These are phyloP conservation scores for Plenodomus lindquistii DNA, from an alignment of 2,329 filamentous ascomycete genomes.

Conservation along the genomic window DNA sequence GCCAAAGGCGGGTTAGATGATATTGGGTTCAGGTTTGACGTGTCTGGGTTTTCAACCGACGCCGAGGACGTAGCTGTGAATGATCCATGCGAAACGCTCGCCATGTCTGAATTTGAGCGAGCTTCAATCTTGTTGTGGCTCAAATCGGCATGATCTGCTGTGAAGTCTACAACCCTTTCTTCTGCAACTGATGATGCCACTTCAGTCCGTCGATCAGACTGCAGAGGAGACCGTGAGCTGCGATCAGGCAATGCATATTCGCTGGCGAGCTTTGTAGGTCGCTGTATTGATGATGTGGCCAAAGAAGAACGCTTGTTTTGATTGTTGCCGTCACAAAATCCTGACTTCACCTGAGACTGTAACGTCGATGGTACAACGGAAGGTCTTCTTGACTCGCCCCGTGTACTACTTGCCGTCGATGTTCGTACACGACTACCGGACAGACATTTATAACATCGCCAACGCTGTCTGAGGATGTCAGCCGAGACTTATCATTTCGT, in stretches of 20 bases:
- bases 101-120: neutral
- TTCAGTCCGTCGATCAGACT: neutral
- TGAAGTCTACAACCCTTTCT: too few relatives aligned
- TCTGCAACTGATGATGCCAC: neutral
- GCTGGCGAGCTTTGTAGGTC: neutral
- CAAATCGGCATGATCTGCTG: neutral
- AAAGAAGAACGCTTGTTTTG: too few relatives aligned
- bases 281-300: too few relatives aligned
- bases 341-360: slow-evolving; percentile 4
- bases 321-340: too few relatives aligned
- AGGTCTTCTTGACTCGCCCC: neutral
- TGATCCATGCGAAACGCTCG: neutral
- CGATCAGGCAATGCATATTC: neutral
- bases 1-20: neutral
- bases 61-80: neutral
- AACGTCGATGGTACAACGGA: neutral
- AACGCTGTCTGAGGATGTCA: slow-evolving; percentile 12
- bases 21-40: neutral
- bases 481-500: neutral
- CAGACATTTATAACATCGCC: slow-evolving; percentile 20
- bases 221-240: neutral
- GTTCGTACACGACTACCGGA: neutral
- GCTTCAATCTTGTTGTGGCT: neutral
- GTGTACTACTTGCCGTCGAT: neutral
- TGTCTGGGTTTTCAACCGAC: neutral